phyloP scores from a whole-genome alignment of 2,329 filamentous ascomycete genomes.

The Fusarium globosum region DNA sequence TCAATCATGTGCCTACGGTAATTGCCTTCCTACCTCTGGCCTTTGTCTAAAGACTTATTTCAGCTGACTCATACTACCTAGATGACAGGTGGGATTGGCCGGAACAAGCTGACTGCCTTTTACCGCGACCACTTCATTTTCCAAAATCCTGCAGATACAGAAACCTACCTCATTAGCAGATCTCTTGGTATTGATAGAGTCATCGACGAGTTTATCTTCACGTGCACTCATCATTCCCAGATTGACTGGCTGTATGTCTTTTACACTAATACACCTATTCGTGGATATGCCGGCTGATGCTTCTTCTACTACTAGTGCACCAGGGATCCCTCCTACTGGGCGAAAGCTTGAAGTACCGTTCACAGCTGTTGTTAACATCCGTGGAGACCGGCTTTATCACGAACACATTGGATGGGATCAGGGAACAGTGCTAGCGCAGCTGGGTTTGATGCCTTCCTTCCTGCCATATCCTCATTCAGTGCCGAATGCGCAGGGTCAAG shows the following conservation, averaged over 20 bases:
- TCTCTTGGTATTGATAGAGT: constrained; percentile 78
- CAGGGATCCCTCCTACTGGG: constrained; percentile 66
- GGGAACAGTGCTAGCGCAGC: constrained; percentile 69
- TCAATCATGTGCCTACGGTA: constrained; percentile 79
- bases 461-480: constrained; percentile 70
- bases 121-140: constrained; percentile 81
- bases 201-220: constrained; percentile 76
- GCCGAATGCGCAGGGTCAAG: constrained; percentile 47
- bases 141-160: constrained; percentile 74
- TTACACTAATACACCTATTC: rapidly evolving
- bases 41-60: rapidly evolving
- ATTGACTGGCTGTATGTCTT: constrained; percentile 74
- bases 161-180: constrained; percentile 75
- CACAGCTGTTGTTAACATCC: constrained; percentile 71
- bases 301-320: constrained; percentile 51
- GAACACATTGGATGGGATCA: constrained; percentile 79
- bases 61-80: constrained; percentile 24
- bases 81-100: constrained; percentile 76
- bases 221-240: constrained; percentile 69
- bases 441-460: constrained; percentile 67
- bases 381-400: constrained; percentile 72
- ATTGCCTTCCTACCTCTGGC: constrained; percentile 30
- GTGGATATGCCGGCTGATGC: not conserved
- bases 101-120: constrained; percentile 70
- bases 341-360: constrained; percentile 67